A percentile compares a stretch with the other conserved stretches of the same genome.
Evolutionary conservation across 192 early-diverging fungal species (phyloP).

Genomic region (Umbelopsis ramanniana): DNA sequence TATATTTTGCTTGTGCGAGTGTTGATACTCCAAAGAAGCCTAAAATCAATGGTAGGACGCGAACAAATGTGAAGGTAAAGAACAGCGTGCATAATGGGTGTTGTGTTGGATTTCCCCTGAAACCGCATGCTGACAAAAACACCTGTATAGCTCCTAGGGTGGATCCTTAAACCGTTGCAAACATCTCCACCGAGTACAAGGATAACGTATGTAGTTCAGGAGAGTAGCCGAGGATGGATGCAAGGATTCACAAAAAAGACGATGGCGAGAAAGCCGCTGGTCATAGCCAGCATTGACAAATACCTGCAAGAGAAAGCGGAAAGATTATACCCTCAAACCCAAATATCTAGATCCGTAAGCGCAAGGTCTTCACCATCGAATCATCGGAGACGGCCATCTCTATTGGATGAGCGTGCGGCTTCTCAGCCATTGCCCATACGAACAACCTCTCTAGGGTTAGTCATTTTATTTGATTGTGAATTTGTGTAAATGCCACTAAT

Average conservation of each 20-base stretch:
- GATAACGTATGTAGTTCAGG: slow-evolving; percentile 56
- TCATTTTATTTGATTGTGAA: background rate
- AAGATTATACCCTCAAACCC: slow-evolving; percentile 21
- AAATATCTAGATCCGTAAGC: slow-evolving; percentile 13
- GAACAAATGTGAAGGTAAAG: slow-evolving; percentile 43
- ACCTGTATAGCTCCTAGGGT: slow-evolving; percentile 44
- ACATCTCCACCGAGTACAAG: slow-evolving; percentile 50
- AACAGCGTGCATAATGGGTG: background rate
- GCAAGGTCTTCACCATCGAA: background rate
- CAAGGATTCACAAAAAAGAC: slow-evolving; percentile 53
- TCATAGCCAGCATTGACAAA: slow-evolving; percentile 48
- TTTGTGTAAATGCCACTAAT: background rate
- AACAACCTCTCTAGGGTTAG: slow-evolving; percentile 18
- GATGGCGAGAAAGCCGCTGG: slow-evolving; percentile 49
- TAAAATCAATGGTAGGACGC: slow-evolving; percentile 44
- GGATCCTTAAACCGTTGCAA: slow-evolving; percentile 51
- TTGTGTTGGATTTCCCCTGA: background rate
- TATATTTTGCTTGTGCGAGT: slow-evolving; percentile 54
- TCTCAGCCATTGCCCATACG: slow-evolving; percentile 13
- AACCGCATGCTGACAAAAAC: background rate
- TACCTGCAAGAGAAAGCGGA: slow-evolving; percentile 53
- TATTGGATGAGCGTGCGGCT: background rate
- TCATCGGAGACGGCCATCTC: background rate
- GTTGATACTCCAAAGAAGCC: slow-evolving; percentile 54
- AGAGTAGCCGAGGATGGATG: slow-evolving; percentile 46